Base-by-base conservation (phyloP, 192 early-diverging fungal genomes). In the Powellomyces hirtus region DNA sequence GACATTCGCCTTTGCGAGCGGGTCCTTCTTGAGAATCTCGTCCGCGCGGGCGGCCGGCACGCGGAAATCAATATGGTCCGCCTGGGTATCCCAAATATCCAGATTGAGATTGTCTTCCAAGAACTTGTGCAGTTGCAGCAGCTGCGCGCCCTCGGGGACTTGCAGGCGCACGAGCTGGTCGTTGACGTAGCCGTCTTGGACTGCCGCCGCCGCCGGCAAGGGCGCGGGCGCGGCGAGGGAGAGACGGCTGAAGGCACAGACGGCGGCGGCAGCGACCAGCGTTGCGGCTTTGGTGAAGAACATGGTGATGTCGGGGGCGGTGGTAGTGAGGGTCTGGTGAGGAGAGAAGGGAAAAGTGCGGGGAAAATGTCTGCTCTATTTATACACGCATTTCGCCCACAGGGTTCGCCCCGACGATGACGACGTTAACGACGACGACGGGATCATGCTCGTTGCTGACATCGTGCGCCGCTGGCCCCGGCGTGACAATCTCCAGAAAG, bases 31-130 rank as follows among this genome's bases (percentile, higher is more conserved):
- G 36, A 26, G 18, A 50, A 24, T 8, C 6, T 27, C 3, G 38
- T 2, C n/a, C 40, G 24, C 4, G 36, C 20, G 14, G 3, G 42
- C 67, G 10, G 67, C 24, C 10, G 67, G 29, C 24, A 69, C 16
- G 7, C 67, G 36, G 5, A 69, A 37, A 30, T 69, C 67, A 35
- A 69, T 61, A 14, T 50, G 40, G 30, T 18, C 22, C 29, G 20
- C 18, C 20, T 44, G 44, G 20, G 44, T 45, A 34, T 60, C 42
- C 67, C 67, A 69, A 4, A 69, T 27, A 50, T 69, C 67, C 26
- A 69, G 42, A 13, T 16, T 26, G 4, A 60, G 57, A 20, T 60
- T 27, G n/a, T 60, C 56, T 0, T 69, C 37, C 13, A 69, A 44
- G 5, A 69, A 14, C 22, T 16, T 20, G 29, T 40, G 57, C 6